phyloP scores from a whole-genome alignment of 2,329 filamentous ascomycete genomes.

The Aspergillus sp. region DNA sequence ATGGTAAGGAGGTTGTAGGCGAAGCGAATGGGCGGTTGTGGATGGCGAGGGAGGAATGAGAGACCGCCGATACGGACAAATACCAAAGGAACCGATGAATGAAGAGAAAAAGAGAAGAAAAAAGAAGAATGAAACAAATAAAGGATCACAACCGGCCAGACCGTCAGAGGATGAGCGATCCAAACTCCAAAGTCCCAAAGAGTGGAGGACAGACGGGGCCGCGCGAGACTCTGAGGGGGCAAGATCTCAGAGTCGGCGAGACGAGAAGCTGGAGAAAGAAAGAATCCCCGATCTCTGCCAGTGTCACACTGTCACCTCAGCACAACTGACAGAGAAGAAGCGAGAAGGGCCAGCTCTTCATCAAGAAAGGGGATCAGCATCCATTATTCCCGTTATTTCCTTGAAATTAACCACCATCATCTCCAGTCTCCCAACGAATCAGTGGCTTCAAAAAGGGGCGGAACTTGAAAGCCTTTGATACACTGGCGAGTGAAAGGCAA shows the following conservation, averaged over 20 bases:
- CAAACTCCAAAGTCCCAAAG: conserved; percentile 21
- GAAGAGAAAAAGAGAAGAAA: neutral
- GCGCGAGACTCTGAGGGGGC: conserved; percentile 1
- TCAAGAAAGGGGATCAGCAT: conserved; percentile 6
- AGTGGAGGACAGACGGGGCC: conserved; percentile 27
- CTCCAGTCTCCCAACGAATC: neutral
- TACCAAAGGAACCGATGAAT: neutral
- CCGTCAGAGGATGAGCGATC: neutral
- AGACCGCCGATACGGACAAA: neutral
- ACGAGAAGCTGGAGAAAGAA: neutral
- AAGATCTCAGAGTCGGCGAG: neutral
- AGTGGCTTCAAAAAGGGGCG: neutral
- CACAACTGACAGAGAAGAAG: neutral
- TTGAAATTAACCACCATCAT: neutral
- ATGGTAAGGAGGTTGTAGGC: neutral
- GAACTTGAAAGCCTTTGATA: neutral
- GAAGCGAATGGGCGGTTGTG: neutral
- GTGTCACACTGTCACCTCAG: neutral
- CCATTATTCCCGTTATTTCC: neutral
- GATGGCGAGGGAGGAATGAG: conserved; percentile 4
- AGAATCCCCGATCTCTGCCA: neutral
- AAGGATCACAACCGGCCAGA: neutral
- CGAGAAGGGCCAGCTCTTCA: neutral
- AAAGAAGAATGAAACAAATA: conserved; percentile 2
- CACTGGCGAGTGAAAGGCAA: neutral